Conservation (phyloP, 805 yeast species). For the Metschnikowia corniflorae region DNA sequence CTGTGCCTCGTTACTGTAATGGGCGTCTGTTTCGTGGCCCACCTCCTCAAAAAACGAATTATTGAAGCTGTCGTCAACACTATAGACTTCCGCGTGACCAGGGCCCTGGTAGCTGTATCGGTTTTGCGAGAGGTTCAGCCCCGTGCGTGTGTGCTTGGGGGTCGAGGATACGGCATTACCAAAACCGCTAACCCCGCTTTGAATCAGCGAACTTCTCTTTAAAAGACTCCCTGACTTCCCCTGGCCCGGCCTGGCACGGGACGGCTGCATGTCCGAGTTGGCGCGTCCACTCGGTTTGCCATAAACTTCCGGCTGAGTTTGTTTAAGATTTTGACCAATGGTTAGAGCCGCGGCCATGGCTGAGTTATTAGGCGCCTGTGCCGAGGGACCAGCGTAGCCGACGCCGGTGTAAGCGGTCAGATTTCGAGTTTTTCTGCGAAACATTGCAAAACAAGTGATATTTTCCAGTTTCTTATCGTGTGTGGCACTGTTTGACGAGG, state of each 20-base stretch:
- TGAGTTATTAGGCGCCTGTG: constrained; percentile 33
- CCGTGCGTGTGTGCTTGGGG: constrained; percentile 9
- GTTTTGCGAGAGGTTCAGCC: constrained; percentile 7
- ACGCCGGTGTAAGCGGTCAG: constrained; percentile 43
- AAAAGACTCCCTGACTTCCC: constrained; percentile 13
- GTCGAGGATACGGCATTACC: constrained; percentile 9
- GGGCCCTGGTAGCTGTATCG: constrained; percentile 8
- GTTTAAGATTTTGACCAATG: constrained; percentile 34
- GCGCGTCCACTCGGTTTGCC: constrained; percentile 10
- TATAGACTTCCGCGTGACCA: constrained; percentile 9
- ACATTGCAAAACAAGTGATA: too few relatives aligned
- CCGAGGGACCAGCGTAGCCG: constrained; percentile 31
- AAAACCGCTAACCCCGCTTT: constrained; percentile 3
- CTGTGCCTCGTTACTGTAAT: constrained; percentile 31
- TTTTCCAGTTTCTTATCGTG: too few relatives aligned
- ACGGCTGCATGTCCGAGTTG: constrained; percentile 10
- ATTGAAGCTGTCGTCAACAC: constrained; percentile 30
- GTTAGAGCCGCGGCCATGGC: constrained; percentile 46
- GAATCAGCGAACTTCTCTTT: constrained; percentile 16
- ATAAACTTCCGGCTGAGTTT: constrained; percentile 15
- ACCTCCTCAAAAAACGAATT: constrained; percentile 32
- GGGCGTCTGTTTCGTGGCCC: constrained; percentile 16
- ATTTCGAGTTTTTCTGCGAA: constrained; percentile 30
- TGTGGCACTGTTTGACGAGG: neutral
- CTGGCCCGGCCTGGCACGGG: constrained; percentile 15